Evolutionary conservation across 208 protist species (phyloP).

Genomic region (Trypanosoma mega): DNA sequence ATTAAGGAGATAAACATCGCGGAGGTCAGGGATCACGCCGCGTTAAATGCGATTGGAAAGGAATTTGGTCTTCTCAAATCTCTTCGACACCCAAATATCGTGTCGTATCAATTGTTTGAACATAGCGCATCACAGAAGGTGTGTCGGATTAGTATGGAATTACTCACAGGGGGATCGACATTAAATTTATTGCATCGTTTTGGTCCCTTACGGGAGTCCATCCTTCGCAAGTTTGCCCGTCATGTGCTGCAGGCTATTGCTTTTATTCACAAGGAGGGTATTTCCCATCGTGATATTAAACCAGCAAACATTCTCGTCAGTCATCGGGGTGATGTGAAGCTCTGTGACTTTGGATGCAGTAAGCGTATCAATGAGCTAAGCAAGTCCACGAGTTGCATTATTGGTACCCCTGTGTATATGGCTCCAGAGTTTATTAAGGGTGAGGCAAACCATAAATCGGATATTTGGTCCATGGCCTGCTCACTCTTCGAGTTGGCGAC

Average conservation of each 20-base stretch:
- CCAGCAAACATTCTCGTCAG: slow-evolving; percentile 90
- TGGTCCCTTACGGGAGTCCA: slow-evolving; percentile 75
- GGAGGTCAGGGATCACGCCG: slow-evolving; percentile 66
- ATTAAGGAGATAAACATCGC: slow-evolving; percentile 89
- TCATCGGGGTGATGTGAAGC: slow-evolving; percentile 81
- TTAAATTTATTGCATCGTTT: slow-evolving; percentile 74
- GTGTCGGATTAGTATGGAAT: slow-evolving; percentile 89
- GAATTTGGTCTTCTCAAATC: slow-evolving; percentile 87
- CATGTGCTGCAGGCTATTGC: slow-evolving; percentile 71
- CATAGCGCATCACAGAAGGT: slow-evolving; percentile 83
- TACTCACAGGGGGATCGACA: slow-evolving; percentile 85
- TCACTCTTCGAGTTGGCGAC: slow-evolving; percentile 88
- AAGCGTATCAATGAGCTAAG: slow-evolving; percentile 86
- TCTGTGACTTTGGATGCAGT: slow-evolving; percentile 92
- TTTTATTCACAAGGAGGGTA: slow-evolving; percentile 89
- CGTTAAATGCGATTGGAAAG: slow-evolving; percentile 63
- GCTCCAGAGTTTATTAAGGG: slow-evolving; percentile 89
- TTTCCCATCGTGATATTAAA: slow-evolving; percentile 93
- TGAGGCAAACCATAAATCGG: slow-evolving; percentile 73
- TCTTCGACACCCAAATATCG: slow-evolving; percentile 87
- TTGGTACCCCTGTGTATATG: slow-evolving; percentile 91
- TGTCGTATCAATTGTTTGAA: slow-evolving; percentile 88
- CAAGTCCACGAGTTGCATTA: slow-evolving; percentile 80
- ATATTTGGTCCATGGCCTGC: slow-evolving; percentile 90
- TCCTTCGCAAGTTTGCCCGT: slow-evolving; percentile 71